A percentile compares a stretch with the other conserved stretches of the same genome.
Evolutionary conservation across 2,329 filamentous ascomycete genomes (phyloP).

Genomic region (Xylaria sp.): DNA sequence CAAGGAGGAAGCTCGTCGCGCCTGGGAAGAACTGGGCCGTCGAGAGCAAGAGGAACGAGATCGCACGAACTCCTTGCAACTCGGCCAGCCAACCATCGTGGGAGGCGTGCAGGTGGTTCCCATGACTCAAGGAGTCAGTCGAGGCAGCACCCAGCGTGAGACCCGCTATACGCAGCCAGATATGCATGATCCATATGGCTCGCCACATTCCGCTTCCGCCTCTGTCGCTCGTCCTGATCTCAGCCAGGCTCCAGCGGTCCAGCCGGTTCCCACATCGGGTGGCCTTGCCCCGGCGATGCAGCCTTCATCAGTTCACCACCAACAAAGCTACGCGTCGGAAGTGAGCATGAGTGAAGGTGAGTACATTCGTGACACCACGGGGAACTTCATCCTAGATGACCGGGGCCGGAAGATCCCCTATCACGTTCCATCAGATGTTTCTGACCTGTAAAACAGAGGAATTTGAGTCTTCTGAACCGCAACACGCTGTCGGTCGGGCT

Average conservation of each 20-base stretch:
- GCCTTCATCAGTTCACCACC: slow-evolving; percentile 38
- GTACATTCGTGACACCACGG: slow-evolving; percentile 59
- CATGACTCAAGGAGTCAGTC: slow-evolving; percentile 69
- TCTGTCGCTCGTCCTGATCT: slow-evolving; percentile 35
- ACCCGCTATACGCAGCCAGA: slow-evolving; percentile 32
- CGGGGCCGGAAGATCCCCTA: slow-evolving; percentile 56
- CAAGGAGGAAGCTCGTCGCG: slow-evolving; percentile 89
- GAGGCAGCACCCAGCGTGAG: slow-evolving; percentile 43
- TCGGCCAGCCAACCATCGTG: slow-evolving; percentile 81
- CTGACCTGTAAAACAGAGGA: slow-evolving; percentile 51
- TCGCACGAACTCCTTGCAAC: slow-evolving; percentile 75
- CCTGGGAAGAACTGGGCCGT: slow-evolving; percentile 94
- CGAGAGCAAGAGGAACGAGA: slow-evolving; percentile 92
- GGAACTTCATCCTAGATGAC: slow-evolving; percentile 56
- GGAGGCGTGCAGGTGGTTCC: slow-evolving; percentile 94
- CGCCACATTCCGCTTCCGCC: slow-evolving; percentile 25
- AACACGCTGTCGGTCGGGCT: slow-evolving; percentile 23
- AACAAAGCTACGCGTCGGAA: slow-evolving; percentile 53
- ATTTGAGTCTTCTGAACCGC: slow-evolving; percentile 48
- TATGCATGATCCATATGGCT: slow-evolving; percentile 27
- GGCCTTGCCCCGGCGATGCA: slow-evolving; percentile 38
- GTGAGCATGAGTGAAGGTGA: slow-evolving; percentile 64
- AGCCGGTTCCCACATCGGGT: slow-evolving; percentile 38
- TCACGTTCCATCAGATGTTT: slow-evolving; percentile 43
- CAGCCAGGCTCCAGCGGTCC: slow-evolving; percentile 39